Base-by-base conservation (phyloP, 768 basidiomycete genomes). In the Naematelia encephala region DNA sequence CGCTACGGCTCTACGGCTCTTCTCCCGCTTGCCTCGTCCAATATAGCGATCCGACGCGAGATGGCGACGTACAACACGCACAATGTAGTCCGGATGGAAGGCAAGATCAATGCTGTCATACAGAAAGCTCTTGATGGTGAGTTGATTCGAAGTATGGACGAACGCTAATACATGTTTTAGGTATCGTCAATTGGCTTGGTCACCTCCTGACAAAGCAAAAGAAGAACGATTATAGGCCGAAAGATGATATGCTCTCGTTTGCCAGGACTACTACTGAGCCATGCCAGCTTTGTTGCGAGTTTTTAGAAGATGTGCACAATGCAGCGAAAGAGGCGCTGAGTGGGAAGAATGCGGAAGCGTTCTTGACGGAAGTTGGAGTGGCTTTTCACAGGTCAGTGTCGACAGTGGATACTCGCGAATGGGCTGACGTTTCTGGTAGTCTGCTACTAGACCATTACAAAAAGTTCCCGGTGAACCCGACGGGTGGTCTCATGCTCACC, bases 401-500 rank as follows among this genome's bases (percentile, higher is more conserved):
- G 16, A 39, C 34, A 8, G 8, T 8, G 34, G 8, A 39, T 8
- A 16, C 34, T 14, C 27, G 50, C 50, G 16, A 16, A 8, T 19
- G 25, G 16, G 50, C 56, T 51, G 50, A 57, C 25, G 19, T 11
- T 23, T 16, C 26, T 22, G 23, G 5, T 60, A 96, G 94, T 59
- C 82, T 93, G 12, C 82, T 99, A 4, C 82, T 99, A 50, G 96
- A 98, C 42, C 96, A 99, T 73, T 81, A 96, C 56, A 88, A 89
- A 71, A 97, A 91, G 78, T 98, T 97, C 79, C 90, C 91, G 1
- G 92, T 99, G 54, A 96, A 88, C 66, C 92, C 93, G 0, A 91
- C 92, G 1, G 96, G 96, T 43, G 96, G 94, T 14, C 80, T 99
- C 52, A 94, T 98, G 90, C 86, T 99, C 42, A 94, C 96, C 22